Evolutionary conservation across 192 early-diverging fungal species (phyloP), one percentile per base, ranked within the genome.

Genomic region (Gonapodya sp.): DNA sequence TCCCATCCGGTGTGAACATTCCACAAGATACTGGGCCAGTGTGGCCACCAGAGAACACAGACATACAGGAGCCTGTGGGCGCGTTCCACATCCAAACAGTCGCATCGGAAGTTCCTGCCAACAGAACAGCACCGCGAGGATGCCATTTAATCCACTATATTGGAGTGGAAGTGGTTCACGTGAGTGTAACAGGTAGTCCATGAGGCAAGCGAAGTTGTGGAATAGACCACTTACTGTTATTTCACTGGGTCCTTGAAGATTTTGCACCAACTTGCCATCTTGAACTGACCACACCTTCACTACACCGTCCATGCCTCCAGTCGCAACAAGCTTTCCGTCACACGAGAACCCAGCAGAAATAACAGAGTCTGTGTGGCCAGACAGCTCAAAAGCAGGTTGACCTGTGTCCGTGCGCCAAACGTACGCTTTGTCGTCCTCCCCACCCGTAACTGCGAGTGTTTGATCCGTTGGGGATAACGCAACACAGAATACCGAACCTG

Each of bases 11-110:
- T 0, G 96, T 94, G 81, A 97, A 99, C 81, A 89, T 87, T 0
- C 96, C 98, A 79, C 93, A 93, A 8, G 94, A 93, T 33, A 97
- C 93, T 8, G 94, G 85, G 30, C 88, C 93, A 35, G 92, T 85
- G 82, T 98, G 97, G 30, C 97, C 96, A 16, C 46, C 46, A 24
- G 90, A 91, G 80, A 99, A 98, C 24, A 98, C 93, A 79, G 94
- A 93, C 96, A 99, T 97, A 83, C 94, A 95, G 36, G 90, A 89
- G 37, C 96, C 96, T 0, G 84, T 88, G 0, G 96, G 97, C 84
- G 96, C 85, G 82, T 87, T 85, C 97, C 97, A 98, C 97, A 99
- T 98, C 96, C 96, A 99, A 78, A 98, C 83, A 1, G 94, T 95
- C 0, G 91, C 93, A 85, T 98, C 98, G 73, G 87, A 87, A 35